Conservation (phyloP, 176 grass and related monocot species). For the Urochloa ruziziensis region DNA sequence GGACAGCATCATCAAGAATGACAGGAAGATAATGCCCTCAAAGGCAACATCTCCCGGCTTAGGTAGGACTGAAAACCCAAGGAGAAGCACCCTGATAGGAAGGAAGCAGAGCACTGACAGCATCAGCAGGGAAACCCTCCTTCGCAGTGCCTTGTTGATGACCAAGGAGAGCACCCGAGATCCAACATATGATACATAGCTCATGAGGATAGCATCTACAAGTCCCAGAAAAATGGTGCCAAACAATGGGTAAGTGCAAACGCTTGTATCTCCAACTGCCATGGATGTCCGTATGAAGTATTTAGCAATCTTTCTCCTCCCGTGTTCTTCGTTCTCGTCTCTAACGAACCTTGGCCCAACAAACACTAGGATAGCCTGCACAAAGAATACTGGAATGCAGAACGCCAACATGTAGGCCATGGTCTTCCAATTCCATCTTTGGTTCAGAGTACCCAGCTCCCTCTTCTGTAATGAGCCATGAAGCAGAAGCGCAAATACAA, state of each 20-base stretch:
- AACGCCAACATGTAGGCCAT: slow-evolving; percentile 72
- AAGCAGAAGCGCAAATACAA: slow-evolving; percentile 80
- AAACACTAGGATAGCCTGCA: slow-evolving; percentile 65
- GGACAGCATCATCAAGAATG: slow-evolving; percentile 69
- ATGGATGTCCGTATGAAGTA: slow-evolving; percentile 58
- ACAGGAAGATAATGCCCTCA: slow-evolving; percentile 70
- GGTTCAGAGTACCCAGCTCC: slow-evolving; percentile 62
- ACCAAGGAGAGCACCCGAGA: slow-evolving; percentile 57
- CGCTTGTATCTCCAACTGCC: slow-evolving; percentile 33
- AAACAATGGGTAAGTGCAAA: slow-evolving; percentile 92
- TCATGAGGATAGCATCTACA: slow-evolving; percentile 70
- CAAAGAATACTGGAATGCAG: slow-evolving; percentile 64
- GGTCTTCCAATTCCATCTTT: slow-evolving; percentile 79
- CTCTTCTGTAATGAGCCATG: slow-evolving; percentile 75
- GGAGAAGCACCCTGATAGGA: slow-evolving; percentile 74
- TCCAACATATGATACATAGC: slow-evolving; percentile 75
- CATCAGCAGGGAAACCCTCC: slow-evolving; percentile 66
- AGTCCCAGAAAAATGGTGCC: slow-evolving; percentile 78
- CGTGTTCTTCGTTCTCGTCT: slow-evolving; percentile 39
- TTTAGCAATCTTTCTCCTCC: slow-evolving; percentile 58
- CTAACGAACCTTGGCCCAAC: slow-evolving; percentile 61
- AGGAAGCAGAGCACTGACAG: slow-evolving; percentile 68
- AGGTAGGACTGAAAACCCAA: slow-evolving; percentile 81
- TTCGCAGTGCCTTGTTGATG: slow-evolving; percentile 85
- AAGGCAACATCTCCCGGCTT: slow-evolving; percentile 47